phyloP scores from a whole-genome alignment of 1,139 yeast genomes.

The Candida sp. region DNA sequence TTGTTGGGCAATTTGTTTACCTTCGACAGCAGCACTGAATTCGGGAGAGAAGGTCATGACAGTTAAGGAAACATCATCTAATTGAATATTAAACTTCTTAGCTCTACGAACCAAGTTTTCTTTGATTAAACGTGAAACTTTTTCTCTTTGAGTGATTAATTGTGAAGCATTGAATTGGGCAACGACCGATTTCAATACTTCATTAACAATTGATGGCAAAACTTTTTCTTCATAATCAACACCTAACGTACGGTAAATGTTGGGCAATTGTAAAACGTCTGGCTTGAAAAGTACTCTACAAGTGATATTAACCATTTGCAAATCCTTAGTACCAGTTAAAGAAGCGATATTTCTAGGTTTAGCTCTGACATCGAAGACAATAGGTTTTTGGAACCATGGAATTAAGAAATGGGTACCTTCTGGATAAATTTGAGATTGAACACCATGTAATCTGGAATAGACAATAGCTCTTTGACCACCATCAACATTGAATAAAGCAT shows the following conservation, averaged over 20 bases:
- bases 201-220: slow-evolving; percentile 94
- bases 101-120: slow-evolving; percentile 94
- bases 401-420: slow-evolving; percentile 96
- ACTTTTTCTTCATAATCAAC: slow-evolving; percentile 95
- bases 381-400: slow-evolving; percentile 96
- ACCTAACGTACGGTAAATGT: slow-evolving; percentile 88
- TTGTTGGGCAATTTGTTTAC: slow-evolving; percentile 98
- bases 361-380: slow-evolving; percentile 93
- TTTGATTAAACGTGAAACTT: slow-evolving; percentile 86
- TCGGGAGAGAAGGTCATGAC: slow-evolving; percentile 98
- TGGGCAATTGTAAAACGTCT: slow-evolving; percentile 71
- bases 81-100: slow-evolving; percentile 74
- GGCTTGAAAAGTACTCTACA: slow-evolving; percentile 97
- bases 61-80: slow-evolving; percentile 96
- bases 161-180: slow-evolving; percentile 99
- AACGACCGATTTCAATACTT: slow-evolving; percentile 92
- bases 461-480: slow-evolving; percentile 99
- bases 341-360: slow-evolving; percentile 98
- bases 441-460: slow-evolving; percentile 85
- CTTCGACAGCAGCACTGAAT: slow-evolving; percentile 96
- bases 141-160: slow-evolving; percentile 96
- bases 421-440: slow-evolving; percentile 76
- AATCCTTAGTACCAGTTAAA: slow-evolving; percentile 95
- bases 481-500: slow-evolving; percentile 89
- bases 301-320: slow-evolving; percentile 98